Evolutionary conservation across 2,329 filamentous ascomycete species (phyloP).

Genomic region (Endocalyx cinctus): DNA sequence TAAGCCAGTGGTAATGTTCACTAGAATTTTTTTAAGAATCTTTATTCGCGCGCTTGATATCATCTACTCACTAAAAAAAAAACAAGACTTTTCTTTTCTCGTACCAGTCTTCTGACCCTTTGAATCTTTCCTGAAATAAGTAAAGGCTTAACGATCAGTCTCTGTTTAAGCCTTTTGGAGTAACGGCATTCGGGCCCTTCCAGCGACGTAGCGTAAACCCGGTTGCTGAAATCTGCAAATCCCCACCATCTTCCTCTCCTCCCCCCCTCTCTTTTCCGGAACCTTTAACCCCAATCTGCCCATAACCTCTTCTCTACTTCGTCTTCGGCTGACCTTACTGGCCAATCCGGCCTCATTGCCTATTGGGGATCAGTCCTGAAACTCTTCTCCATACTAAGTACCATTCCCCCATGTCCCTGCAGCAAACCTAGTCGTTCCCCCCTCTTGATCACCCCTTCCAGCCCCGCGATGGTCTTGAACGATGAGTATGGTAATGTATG

Average conservation of each 20-base stretch:
- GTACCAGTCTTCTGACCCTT: too few relatives aligned
- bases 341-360: conserved; percentile 18
- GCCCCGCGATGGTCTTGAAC: conserved; percentile 17
- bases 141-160: too few relatives aligned
- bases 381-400: conserved; percentile 12
- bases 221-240: conserved; percentile 15
- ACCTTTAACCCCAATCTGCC: not conserved
- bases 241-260: too few relatives aligned
- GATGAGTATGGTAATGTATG: conserved; percentile 9
- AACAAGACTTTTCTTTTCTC: too few relatives aligned
- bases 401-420: conserved; percentile 13
- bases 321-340: conserved; percentile 5
- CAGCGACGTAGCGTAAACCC: conserved; percentile 9
- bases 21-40: too few relatives aligned
- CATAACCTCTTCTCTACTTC: too few relatives aligned
- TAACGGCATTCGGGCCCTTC: conserved; percentile 13
- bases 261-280: conserved; percentile 9
- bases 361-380: conserved; percentile 3
- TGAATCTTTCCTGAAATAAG: too few relatives aligned
- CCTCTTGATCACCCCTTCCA: conserved; percentile 17
- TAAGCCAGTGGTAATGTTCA: too few relatives aligned
- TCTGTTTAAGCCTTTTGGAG: too few relatives aligned
- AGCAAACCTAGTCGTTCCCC: conserved; percentile 11
- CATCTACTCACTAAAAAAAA: too few relatives aligned
- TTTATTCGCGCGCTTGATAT: too few relatives aligned